Percentiles rank a stretch among this genome's conserved stretches.
Evolutionary conservation across 768 basidiomycete genomes (phyloP).

Genomic region (Lentinus tigrinus): DNA sequence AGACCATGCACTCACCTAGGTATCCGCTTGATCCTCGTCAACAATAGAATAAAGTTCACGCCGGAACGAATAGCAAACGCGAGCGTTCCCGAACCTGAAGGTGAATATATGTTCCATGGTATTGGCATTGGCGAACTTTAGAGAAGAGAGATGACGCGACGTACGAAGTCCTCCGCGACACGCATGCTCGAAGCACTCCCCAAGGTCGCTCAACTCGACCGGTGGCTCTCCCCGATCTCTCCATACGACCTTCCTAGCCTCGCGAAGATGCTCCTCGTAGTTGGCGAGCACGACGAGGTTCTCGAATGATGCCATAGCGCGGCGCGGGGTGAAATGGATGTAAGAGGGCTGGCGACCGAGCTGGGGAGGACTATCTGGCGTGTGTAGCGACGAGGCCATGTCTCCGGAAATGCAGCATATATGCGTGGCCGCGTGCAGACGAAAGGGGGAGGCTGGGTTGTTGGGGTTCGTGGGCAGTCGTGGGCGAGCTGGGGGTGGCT

Average conservation of each 20-base stretch:
- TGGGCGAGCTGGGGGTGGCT: no score
- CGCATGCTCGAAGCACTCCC: constrained; percentile 72
- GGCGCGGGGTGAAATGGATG: constrained; percentile 51
- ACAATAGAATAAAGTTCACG: constrained; percentile 75
- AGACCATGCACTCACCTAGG: constrained; percentile 50
- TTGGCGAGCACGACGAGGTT: constrained; percentile 84
- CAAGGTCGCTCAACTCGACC: constrained; percentile 58
- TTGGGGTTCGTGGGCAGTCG: background rate
- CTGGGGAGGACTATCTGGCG: constrained; percentile 15
- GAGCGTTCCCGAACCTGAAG: constrained; percentile 72
- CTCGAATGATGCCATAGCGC: constrained; percentile 75
- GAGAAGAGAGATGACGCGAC: constrained; percentile 30
- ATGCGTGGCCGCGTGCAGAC: background rate
- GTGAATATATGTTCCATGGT: background rate
- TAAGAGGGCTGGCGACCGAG: constrained; percentile 34
- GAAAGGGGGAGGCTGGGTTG: background rate
- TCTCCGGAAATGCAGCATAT: background rate
- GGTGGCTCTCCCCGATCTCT: constrained; percentile 76
- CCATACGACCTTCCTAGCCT: constrained; percentile 81
- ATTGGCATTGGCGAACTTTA: background rate
- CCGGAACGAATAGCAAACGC: constrained; percentile 82
- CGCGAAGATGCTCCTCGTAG: constrained; percentile 70
- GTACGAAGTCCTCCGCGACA: constrained; percentile 67
- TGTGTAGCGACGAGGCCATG: constrained; percentile 17
- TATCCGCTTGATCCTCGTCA: constrained; percentile 68